phyloP scores from a whole-genome alignment of 176 grass and related monocot species.

The Rhynchospora tenuis region DNA sequence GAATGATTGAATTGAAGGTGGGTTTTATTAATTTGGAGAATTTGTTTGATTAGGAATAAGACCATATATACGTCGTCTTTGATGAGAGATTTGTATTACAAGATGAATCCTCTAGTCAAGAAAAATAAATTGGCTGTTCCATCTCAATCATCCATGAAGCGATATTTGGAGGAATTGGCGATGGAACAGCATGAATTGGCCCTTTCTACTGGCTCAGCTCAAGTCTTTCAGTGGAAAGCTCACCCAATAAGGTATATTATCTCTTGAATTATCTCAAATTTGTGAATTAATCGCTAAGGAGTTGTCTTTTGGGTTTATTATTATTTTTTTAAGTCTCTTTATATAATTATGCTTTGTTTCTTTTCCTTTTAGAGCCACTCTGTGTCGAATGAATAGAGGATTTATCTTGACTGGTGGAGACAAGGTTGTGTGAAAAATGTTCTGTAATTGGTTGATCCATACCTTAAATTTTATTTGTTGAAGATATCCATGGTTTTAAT shows the following conservation, averaged over 20 bases:
- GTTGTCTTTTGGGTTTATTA: neutral
- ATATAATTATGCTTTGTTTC: conserved; percentile 2
- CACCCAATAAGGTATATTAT: conserved; percentile 46
- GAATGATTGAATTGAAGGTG: neutral
- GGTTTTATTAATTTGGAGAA: conserved; percentile 5
- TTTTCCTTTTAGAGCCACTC: conserved; percentile 47
- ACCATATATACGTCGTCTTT: conserved; percentile 40
- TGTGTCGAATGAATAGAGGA: conserved; percentile 84
- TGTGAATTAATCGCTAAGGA: neutral
- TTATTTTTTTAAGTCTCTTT: neutral
- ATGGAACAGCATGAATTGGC: conserved; percentile 54
- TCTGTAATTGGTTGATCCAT: conserved; percentile 1
- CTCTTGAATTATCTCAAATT: conserved; percentile 12
- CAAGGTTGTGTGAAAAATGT: conserved; percentile 40
- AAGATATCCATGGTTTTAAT: neutral
- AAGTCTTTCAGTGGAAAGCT: conserved; percentile 72
- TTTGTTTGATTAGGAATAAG: conserved; percentile 44
- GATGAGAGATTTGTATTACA: conserved; percentile 77
- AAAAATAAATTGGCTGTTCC: conserved; percentile 20
- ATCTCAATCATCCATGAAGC: conserved; percentile 26
- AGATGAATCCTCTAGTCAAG: conserved; percentile 52
- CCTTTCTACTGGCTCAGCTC: conserved; percentile 34
- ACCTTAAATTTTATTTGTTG: neutral
- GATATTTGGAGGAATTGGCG: conserved; percentile 53
- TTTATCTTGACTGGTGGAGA: conserved; percentile 81